Percentiles rank a stretch among this genome's conserved stretches.
These are phyloP conservation scores for Kodamaea sp. DNA, from an alignment of 1,139 yeast species.

Conservation along the genomic window DNA sequence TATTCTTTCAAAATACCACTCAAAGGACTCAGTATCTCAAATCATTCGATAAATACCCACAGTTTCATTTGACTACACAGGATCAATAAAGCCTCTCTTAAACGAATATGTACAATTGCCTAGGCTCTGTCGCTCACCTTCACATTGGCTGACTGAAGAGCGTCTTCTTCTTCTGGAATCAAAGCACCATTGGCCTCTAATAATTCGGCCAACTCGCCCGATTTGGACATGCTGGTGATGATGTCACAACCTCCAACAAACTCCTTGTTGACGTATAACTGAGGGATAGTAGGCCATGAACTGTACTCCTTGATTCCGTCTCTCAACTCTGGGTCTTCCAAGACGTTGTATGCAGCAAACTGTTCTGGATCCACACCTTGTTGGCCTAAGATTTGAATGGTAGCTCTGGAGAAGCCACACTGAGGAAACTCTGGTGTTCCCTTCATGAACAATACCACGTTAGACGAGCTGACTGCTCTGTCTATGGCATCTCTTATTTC, in stretches of 20 bases:
- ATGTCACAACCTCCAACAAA: slow-evolving; percentile 98
- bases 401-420: slow-evolving; percentile 96
- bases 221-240: slow-evolving; percentile 85
- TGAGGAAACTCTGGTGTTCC: slow-evolving; percentile 98
- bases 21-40: too few relatives aligned
- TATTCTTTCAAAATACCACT: too few relatives aligned
- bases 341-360: slow-evolving; percentile 95
- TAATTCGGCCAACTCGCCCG: slow-evolving; percentile 86
- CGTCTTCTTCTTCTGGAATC: slow-evolving; percentile 65
- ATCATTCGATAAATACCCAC: too few relatives aligned
- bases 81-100: not conserved
- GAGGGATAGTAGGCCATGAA: slow-evolving; percentile 93
- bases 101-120: slow-evolving; percentile 4
- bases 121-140: slow-evolving; percentile 41
- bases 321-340: slow-evolving; percentile 92
- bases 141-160: slow-evolving; percentile 32
- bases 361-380: slow-evolving; percentile 96
- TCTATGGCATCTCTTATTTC: slow-evolving; percentile 84
- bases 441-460: slow-evolving; percentile 93
- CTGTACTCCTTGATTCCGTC: slow-evolving; percentile 92
- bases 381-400: slow-evolving; percentile 89
- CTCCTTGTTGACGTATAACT: slow-evolving; percentile 70
- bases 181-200: slow-evolving; percentile 79
- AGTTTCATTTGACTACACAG: too few relatives aligned
- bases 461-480: slow-evolving; percentile 81